phyloP scores from a whole-genome alignment of 352 stramenopile genomes.

The Bremia lactucae region DNA sequence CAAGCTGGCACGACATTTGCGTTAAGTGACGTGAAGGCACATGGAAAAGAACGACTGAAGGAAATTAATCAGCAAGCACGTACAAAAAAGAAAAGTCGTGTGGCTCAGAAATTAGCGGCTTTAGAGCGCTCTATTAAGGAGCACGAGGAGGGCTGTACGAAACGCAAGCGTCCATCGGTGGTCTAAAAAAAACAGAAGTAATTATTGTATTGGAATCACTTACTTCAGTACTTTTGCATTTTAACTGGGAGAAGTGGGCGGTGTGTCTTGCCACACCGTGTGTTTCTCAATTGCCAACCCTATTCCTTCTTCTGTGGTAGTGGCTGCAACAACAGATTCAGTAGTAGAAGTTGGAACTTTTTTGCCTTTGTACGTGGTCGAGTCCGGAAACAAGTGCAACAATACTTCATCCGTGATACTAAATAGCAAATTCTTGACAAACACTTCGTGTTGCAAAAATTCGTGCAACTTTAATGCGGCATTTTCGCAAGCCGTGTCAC shows the following conservation, averaged over 20 bases:
- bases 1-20: constrained; percentile 51
- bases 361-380: constrained; percentile 37
- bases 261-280: constrained; percentile 1
- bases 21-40: constrained; percentile 51
- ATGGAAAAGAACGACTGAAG: constrained; percentile 76
- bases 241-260: constrained; percentile 11
- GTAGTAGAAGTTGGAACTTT: constrained; percentile 2
- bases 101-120: constrained; percentile 69
- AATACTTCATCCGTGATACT: constrained; percentile 69
- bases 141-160: constrained; percentile 50
- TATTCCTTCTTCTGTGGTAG: constrained; percentile 9
- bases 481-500: constrained; percentile 61
- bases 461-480: constrained; percentile 77
- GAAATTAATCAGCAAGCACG: constrained; percentile 72
- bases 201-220: constrained; percentile 10
- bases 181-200: too few species aligned
- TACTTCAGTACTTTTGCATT: too few species aligned
- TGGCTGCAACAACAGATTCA: constrained; percentile 11
- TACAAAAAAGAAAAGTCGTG: constrained; percentile 81
- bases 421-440: constrained; percentile 81
- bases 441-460: constrained; percentile 81
- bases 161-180: constrained; percentile 34
- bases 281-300: constrained; percentile 19
- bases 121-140: constrained; percentile 74
- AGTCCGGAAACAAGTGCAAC: constrained; percentile 66